Evolutionary conservation across 345 rosid genomes (phyloP).

Genomic region (Rubroshorea leprosula): DNA sequence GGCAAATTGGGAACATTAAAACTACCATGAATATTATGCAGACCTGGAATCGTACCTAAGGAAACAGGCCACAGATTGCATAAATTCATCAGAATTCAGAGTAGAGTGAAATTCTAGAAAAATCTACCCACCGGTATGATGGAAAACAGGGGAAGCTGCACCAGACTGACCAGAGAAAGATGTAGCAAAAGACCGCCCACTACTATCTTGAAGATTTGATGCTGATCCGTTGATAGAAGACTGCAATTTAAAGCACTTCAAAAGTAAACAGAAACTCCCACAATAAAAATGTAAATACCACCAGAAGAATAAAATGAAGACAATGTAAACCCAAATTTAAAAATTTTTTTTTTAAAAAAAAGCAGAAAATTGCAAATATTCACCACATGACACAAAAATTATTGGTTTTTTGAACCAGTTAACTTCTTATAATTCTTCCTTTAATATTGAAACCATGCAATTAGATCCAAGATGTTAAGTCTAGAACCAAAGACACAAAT

Average conservation of each 20-base stretch:
- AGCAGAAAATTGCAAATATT: too few species aligned
- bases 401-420: background rate
- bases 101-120: slow-evolving; percentile 9
- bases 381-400: background rate
- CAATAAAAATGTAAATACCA: background rate
- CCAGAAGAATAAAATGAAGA: too few species aligned
- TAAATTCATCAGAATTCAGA: slow-evolving; percentile 15
- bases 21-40: slow-evolving; percentile 84
- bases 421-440: background rate
- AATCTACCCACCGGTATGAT: slow-evolving; percentile 55
- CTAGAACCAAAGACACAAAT: too few species aligned
- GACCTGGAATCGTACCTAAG: slow-evolving; percentile 79
- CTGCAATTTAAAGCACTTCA: slow-evolving; percentile 39
- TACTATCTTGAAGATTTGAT: slow-evolving; percentile 78
- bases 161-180: slow-evolving; percentile 96
- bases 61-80: slow-evolving; percentile 13
- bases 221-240: slow-evolving; percentile 84
- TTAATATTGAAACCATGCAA: background rate
- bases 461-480: too few species aligned
- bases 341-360: too few species aligned
- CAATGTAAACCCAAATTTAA: too few species aligned
- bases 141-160: slow-evolving; percentile 77
- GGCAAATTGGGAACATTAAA: slow-evolving; percentile 87
- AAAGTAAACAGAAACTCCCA: background rate
- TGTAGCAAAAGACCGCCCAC: slow-evolving; percentile 66